Evolutionary conservation across 441 rosid species (phyloP).

Genomic region (Biscutella laevigata): DNA sequence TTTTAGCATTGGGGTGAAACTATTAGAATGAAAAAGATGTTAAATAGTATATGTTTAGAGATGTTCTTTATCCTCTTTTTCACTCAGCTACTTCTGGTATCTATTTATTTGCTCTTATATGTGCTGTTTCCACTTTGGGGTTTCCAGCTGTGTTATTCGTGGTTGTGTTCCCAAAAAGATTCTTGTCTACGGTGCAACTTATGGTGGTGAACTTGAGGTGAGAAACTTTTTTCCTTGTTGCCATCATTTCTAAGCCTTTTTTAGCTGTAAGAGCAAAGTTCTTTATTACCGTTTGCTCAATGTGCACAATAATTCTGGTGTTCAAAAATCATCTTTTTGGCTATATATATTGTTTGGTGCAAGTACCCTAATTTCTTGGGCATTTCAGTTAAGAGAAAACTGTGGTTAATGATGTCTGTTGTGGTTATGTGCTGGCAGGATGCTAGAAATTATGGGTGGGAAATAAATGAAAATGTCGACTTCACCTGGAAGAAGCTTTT

Average conservation of each 20-base stretch:
- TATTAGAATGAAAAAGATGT: too few species aligned
- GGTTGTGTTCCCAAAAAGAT: conserved; percentile 99
- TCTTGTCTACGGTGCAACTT: conserved; percentile 80
- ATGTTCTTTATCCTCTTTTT: too few species aligned
- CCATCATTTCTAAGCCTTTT: background rate
- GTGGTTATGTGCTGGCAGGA: conserved; percentile 42
- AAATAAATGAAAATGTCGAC: conserved; percentile 61
- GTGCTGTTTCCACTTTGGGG: background rate
- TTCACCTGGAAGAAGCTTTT: conserved; percentile 89
- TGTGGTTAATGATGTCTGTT: conserved; percentile 2
- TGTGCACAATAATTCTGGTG: background rate
- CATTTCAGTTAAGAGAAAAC: background rate
- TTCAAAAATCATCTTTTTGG: background rate
- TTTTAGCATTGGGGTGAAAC: too few species aligned
- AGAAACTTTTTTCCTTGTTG: background rate
- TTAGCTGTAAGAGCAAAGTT: background rate
- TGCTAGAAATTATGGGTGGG: conserved; percentile 94
- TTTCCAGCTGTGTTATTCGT: conserved; percentile 82
- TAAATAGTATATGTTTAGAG: too few species aligned
- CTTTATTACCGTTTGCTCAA: background rate
- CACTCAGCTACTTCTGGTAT: too few species aligned
- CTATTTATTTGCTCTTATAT: too few species aligned
- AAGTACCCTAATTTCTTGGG: background rate
- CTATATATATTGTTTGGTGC: background rate
- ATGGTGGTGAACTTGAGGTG: conserved; percentile 91